Conservation (phyloP, 202 grass and related monocot species). For the Setaria italica region DNA sequence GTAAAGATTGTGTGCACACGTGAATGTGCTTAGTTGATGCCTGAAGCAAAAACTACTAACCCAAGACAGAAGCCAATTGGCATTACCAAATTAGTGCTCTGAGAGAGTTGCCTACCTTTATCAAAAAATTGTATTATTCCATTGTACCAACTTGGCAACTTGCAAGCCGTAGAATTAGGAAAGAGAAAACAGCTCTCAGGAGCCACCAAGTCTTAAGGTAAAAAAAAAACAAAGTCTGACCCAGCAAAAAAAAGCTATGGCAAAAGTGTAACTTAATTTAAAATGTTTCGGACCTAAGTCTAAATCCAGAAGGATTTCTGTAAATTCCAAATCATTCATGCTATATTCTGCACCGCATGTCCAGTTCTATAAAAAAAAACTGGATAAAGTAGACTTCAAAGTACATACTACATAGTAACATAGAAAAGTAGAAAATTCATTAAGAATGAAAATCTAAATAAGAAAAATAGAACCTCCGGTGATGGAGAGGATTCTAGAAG, state of each 20-base stretch:
- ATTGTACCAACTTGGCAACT: conserved; percentile 47
- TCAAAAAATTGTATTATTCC: conserved; percentile 20
- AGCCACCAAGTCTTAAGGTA: conserved; percentile 9
- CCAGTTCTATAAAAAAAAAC: conserved; percentile 5
- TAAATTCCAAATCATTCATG: conserved; percentile 1
- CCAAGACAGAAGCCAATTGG: conserved; percentile 8
- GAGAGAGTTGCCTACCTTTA: conserved; percentile 17
- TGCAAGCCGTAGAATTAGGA: conserved; percentile 22
- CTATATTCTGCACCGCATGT: background rate
- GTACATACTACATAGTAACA: conserved; percentile 30
- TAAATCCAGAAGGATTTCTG: conserved; percentile 14
- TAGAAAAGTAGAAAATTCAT: background rate
- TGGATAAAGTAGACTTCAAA: conserved; percentile 19
- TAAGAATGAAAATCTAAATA: background rate
- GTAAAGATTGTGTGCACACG: background rate
- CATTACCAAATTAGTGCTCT: conserved; percentile 16
- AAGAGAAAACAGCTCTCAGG: conserved; percentile 36
- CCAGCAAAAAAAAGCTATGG: background rate
- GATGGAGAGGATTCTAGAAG: conserved; percentile 12
- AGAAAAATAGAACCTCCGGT: conserved; percentile 1
- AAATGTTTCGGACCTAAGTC: background rate
- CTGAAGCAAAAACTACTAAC: conserved; percentile 7
- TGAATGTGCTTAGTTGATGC: background rate
- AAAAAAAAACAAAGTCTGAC: background rate
- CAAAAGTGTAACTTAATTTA: background rate